phyloP scores from a whole-genome alignment of 1,284 basidiomycete genomes.

The Irpex lacteus region DNA sequence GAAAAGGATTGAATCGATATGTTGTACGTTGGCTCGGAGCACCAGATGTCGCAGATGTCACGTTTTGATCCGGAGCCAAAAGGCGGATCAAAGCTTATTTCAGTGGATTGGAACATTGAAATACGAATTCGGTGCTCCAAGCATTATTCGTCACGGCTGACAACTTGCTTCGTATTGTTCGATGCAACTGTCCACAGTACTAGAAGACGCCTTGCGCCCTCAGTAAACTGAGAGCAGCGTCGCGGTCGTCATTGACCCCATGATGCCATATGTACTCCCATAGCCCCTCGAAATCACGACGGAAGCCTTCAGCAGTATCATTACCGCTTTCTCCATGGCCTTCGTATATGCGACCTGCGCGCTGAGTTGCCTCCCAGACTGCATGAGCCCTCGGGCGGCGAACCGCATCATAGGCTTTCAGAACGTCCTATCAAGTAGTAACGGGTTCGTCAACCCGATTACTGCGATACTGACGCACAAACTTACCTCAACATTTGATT shows the following conservation, averaged over 20 bases:
- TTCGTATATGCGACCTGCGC: conserved; percentile 11
- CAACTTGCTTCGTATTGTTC: too few species aligned
- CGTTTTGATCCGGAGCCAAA: too few species aligned
- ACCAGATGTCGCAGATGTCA: too few species aligned
- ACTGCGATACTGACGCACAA: too few species aligned
- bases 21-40: too few species aligned
- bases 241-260: neutral
- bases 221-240: neutral
- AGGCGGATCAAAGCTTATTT: too few species aligned
- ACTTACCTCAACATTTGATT: conserved; percentile 43
- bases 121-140: too few species aligned
- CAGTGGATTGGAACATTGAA: too few species aligned
- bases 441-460: too few species aligned
- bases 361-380: conserved; percentile 13
- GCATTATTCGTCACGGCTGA: too few species aligned
- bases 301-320: neutral
- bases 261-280: conserved; percentile 6
- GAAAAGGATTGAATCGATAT: too few species aligned
- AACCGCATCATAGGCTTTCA: conserved; percentile 12
- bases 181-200: neutral
- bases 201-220: neutral
- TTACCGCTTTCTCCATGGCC: conserved; percentile 8
- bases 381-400: conserved; percentile 12
- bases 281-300: neutral
- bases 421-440: neutral